Percentiles rank a stretch among this genome's conserved stretches.
These are phyloP conservation scores for Linanthus parryae DNA, from an alignment of 148 eudicot species.

Conservation along the genomic window DNA sequence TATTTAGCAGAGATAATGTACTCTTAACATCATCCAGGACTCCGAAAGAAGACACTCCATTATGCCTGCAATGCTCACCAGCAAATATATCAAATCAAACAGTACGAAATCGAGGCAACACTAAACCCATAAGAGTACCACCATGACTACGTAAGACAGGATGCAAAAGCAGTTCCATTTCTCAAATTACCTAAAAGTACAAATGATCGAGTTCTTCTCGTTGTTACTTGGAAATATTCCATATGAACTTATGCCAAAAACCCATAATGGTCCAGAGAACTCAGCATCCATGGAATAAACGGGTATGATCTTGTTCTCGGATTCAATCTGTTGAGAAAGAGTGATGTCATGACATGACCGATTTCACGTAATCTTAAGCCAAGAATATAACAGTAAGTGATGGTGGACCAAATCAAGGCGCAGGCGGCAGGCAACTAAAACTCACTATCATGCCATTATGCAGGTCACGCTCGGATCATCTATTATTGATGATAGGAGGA, in stretches of 20 bases:
- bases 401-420: too few relatives aligned
- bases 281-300: conserved; percentile 76
- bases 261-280: conserved; percentile 86
- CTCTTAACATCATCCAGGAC: conserved; percentile 55
- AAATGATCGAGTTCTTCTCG: conserved; percentile 58
- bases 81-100: too few relatives aligned
- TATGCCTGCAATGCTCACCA: conserved; percentile 59
- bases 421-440: too few relatives aligned
- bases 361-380: too few relatives aligned
- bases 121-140: too few relatives aligned
- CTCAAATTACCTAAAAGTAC: conserved; percentile 72
- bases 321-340: conserved; percentile 52
- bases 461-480: too few relatives aligned
- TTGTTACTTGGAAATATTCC: conserved; percentile 38
- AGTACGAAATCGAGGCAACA: too few relatives aligned
- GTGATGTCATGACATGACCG: too few relatives aligned
- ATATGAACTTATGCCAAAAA: conserved; percentile 82
- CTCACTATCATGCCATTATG: too few relatives aligned
- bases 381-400: too few relatives aligned
- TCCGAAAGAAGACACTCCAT: conserved; percentile 78
- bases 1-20: conserved; percentile 49
- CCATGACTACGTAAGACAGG: too few relatives aligned
- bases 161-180: not conserved
- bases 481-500: too few relatives aligned
- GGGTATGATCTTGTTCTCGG: conserved; percentile 57